phyloP scores from a whole-genome alignment of 164 flowering plant genomes.

The Umbellularia californica region DNA sequence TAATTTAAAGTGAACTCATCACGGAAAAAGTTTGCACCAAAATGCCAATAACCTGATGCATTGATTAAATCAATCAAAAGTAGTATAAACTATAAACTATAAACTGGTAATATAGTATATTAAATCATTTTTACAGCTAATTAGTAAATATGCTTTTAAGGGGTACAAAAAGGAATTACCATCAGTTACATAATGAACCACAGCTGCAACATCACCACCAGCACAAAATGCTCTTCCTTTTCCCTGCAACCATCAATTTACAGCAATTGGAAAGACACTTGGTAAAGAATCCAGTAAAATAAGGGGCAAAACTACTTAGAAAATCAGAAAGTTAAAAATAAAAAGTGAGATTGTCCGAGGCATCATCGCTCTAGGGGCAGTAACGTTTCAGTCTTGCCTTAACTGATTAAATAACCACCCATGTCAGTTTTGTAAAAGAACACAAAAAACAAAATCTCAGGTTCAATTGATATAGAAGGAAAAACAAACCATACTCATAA shows the following conservation, averaged over 20 bases:
- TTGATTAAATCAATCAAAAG: not conserved
- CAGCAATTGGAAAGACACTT: not conserved
- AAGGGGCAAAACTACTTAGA: not conserved
- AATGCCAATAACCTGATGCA: slow-evolving; percentile 31
- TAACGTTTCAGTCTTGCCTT: too few species aligned
- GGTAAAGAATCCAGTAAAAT: not conserved
- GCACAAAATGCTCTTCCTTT: slow-evolving; percentile 53
- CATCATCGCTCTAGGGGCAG: too few species aligned
- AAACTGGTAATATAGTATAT: not conserved
- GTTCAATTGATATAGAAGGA: not conserved
- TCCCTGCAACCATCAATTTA: slow-evolving; percentile 31
- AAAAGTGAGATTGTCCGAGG: too few species aligned
- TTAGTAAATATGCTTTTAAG: not conserved
- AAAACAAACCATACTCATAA: not conserved
- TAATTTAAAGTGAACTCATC: slow-evolving; percentile 34
- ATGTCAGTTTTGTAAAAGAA: too few species aligned
- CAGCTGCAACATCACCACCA: slow-evolving; percentile 24
- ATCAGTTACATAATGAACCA: slow-evolving; percentile 10
- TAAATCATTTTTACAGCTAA: not conserved
- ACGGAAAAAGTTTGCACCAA: slow-evolving; percentile 27
- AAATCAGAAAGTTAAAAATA: too few species aligned
- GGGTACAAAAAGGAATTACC: slow-evolving; percentile 29
- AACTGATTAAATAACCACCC: too few species aligned
- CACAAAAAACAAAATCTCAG: too few species aligned
- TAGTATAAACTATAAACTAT: not conserved